phyloP scores from a whole-genome alignment of 768 basidiomycete genomes.

The Agrocybe pediades region DNA sequence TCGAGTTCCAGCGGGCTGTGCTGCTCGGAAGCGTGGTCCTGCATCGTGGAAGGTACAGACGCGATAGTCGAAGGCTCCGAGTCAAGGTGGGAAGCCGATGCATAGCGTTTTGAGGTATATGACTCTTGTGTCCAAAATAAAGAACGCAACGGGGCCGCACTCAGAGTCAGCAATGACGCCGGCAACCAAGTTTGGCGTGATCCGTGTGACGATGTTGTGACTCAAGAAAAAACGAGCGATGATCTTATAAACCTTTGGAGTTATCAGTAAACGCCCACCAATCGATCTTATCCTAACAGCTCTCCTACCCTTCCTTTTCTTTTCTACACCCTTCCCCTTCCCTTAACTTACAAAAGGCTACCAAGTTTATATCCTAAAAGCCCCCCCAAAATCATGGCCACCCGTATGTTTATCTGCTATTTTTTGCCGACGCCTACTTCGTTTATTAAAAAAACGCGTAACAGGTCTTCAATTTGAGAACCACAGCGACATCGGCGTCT shows the following conservation, averaged over 20 bases:
- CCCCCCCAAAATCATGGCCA: constrained; percentile 40
- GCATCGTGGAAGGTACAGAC: background rate
- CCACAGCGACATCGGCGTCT: constrained; percentile 94
- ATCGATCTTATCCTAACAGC: constrained; percentile 2
- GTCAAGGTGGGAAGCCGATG: constrained; percentile 15
- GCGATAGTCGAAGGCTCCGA: constrained; percentile 5
- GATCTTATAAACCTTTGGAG: constrained; percentile 21
- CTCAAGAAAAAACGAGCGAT: constrained; percentile 14
- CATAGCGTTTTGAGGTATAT: background rate
- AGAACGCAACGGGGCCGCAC: background rate
- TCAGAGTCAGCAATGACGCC: background rate
- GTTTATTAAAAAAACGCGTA: constrained; percentile 15
- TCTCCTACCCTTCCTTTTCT: background rate
- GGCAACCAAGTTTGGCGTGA: constrained; percentile 3
- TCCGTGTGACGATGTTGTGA: constrained; percentile 29
- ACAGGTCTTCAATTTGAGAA: constrained; percentile 92
- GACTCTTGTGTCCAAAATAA: no score
- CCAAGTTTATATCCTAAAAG: background rate
- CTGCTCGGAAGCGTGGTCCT: background rate
- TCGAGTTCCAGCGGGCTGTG: constrained; percentile 4
- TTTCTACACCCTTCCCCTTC: background rate
- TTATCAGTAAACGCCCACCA: constrained; percentile 14
- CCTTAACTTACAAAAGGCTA: background rate
- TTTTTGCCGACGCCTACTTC: constrained; percentile 5
- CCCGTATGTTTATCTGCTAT: constrained; percentile 36